Evolutionary conservation across 1,139 yeast species (phyloP).

Genomic region (Blastobotrys serpentis): DNA sequence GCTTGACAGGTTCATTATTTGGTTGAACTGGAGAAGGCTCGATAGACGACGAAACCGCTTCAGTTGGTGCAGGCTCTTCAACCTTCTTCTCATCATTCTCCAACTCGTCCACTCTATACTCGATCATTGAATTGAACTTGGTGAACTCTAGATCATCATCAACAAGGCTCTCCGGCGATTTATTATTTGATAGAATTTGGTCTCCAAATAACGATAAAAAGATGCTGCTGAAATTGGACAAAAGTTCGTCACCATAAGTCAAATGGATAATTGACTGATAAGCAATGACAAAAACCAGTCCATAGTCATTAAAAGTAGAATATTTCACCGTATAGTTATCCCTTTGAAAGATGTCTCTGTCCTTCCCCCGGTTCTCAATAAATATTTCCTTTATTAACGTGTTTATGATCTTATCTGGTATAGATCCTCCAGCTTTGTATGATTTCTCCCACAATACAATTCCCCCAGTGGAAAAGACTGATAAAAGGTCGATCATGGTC

Average conservation of each 20-base stretch:
- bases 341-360: constrained; percentile 25
- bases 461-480: constrained; percentile 58
- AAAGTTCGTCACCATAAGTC: constrained; percentile 37
- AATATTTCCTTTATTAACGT: constrained; percentile 51
- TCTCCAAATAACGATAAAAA: constrained; percentile 36
- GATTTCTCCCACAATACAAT: constrained; percentile 54
- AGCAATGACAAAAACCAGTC: constrained; percentile 38
- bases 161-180: constrained; percentile 19
- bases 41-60: constrained; percentile 13
- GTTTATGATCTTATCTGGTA: constrained; percentile 48
- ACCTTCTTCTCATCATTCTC: constrained; percentile 17
- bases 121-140: constrained; percentile 37
- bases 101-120: constrained; percentile 34
- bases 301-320: constrained; percentile 37
- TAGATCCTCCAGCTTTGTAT: constrained; percentile 37
- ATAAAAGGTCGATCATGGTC: constrained; percentile 54
- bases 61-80: constrained; percentile 1
- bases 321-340: constrained; percentile 42
- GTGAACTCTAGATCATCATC: constrained; percentile 28
- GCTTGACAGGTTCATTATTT: constrained; percentile 11
- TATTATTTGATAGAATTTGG: constrained; percentile 23
- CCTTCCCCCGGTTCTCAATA: constrained; percentile 37
- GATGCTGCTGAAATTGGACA: constrained; percentile 37
- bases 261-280: constrained; percentile 40
- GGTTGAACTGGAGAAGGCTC: constrained; percentile 18